Evolutionary conservation across 495 filamentous ascomycete genomes (phyloP), one percentile per base, ranked within the genome.

Genomic region (Polyplosphaeria fusca): DNA sequence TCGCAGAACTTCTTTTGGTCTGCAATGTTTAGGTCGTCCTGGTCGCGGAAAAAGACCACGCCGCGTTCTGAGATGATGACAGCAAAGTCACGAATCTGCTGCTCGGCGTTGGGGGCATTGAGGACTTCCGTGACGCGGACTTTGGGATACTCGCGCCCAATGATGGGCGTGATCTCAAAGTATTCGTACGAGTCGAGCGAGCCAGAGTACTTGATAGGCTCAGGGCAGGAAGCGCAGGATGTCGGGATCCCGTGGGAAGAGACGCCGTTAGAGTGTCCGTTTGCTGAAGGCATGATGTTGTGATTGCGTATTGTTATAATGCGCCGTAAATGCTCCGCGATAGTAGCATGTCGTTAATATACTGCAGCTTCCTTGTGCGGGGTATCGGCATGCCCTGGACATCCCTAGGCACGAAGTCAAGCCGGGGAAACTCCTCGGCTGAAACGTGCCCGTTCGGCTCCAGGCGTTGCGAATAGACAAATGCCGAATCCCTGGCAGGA

Each of bases 1-100:
- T 74, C 65, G 13, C 67, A 74, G 52, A 76, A 65, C 35, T 67
- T 38, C 58, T 77, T 77, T 42, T 74, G 69, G 37, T 72, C 66
- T 12, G 71, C 69, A 19, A 73, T 55, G 16, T 65, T 65, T 14
- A 77, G 66, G 37, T 74, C 67, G 41, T 72, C 66, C 48, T 77
- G 73, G 12, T 68, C 58, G 5, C 71, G 66, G 54, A 70, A 70
- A 39, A 68, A 67, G 13, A 65, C 58, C n/a, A 67, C 65, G 18
- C 66, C 65, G 3, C 66, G 57, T 48, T 67, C 49, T 7, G 49
- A 60, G 23, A 64, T 56, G 39, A 56, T 64, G 57, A 64, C 51
- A 9, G 55, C 61, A 4, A 64, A 45, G 37, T 64, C 61, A 3
- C 61, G 61, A 13, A 64, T 57, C 28, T 50, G 56, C 23, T 49